Base-by-base conservation (phyloP, 23 red algal genomes). In the Gracilaria gracilis region DNA sequence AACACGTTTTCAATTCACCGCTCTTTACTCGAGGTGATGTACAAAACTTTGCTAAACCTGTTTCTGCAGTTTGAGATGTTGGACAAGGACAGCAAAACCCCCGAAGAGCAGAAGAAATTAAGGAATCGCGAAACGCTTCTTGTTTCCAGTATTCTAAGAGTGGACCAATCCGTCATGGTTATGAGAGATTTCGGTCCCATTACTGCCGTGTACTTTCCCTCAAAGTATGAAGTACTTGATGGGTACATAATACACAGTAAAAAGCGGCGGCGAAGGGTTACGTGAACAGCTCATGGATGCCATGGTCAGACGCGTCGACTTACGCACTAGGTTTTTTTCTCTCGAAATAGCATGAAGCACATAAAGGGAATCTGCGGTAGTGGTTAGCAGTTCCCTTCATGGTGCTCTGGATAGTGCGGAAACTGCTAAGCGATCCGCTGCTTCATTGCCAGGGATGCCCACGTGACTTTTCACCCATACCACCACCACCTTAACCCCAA, bases 391-490 rank as follows among this genome's bases (percentile, higher is more conserved):
- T 8, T 62, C 9, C 4, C 59, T 31, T 31, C 27, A 62, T 2
- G 21, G 24, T 1, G 8, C 27, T 24, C 21, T 62, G 29, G 64
- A 28, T 2, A 33, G 27, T 1, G 40, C 93, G 37, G 67, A 11
- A 28, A 89, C 90, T n/a, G 95, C 95, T 17, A 96, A 64, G 38
- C 67, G 76, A 81, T 96, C 95, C 4, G 95, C 95, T 12, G 80
- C 89, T 71, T 96, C 95, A 82, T 96, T 96, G 31, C 95, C 95
- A 36, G 77, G 81, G 35, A 76, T 67, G 23, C 95, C 95, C 32
- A 50, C 39, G 31, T 96, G 95, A 70, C 95, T 75, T 61, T 82
- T 96, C 23, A 96, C 95, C 95, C 95, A 96, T 8, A 48, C 48
- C 35, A 96, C 35, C 4, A 55, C 35, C n/a, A 96, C 44, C 64